Evolutionary conservation across 176 grass and related monocot genomes (phyloP).

Genomic region (Neostapfia colusana): DNA sequence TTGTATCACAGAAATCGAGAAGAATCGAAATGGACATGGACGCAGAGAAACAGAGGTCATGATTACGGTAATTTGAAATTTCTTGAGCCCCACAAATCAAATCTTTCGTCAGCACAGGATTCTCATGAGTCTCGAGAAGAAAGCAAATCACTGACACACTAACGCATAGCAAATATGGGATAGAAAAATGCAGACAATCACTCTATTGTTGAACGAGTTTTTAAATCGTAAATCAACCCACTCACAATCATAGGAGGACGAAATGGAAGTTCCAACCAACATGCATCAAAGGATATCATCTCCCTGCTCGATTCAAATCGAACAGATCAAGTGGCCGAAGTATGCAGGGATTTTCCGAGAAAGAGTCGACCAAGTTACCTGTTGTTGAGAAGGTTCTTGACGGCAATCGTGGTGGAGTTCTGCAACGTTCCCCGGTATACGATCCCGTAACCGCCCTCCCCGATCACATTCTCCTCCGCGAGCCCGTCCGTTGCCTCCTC

Average conservation of each 20-base stretch:
- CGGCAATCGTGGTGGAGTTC: constrained; percentile 66
- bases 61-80: constrained; percentile 44
- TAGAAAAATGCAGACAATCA: neutral
- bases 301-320: constrained; percentile 2
- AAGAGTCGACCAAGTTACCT: constrained; percentile 42
- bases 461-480: constrained; percentile 89
- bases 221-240: neutral
- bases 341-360: neutral
- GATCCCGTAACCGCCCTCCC: constrained; percentile 92
- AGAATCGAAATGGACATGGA: constrained; percentile 34
- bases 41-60: constrained; percentile 36
- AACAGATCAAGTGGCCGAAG: neutral
- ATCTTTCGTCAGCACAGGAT: constrained; percentile 14
- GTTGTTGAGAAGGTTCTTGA: constrained; percentile 95
- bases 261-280: neutral
- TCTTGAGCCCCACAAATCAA: constrained; percentile 46
- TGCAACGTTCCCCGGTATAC: constrained; percentile 73
- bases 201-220: neutral
- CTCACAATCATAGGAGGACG: neutral
- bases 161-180: neutral
- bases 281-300: constrained; percentile 4
- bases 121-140: neutral
- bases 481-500: constrained; percentile 77
- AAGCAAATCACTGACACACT: neutral
- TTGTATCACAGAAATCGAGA: constrained; percentile 22